Evolutionary conservation across 1,139 yeast species (phyloP).

Genomic region (Yamadazyma siamensis): DNA sequence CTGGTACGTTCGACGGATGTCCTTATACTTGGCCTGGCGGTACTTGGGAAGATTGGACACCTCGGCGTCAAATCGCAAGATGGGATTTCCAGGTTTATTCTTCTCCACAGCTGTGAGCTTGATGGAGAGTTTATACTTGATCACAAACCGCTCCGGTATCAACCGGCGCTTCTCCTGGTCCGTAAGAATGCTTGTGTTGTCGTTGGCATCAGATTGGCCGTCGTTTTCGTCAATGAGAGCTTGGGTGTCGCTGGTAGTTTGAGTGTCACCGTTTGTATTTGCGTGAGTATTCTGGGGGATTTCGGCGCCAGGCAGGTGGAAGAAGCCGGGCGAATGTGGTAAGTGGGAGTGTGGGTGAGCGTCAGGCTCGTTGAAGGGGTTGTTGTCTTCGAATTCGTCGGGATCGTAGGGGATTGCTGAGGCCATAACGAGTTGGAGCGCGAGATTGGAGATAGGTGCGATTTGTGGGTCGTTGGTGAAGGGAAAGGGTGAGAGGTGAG

Average conservation of each 20-base stretch:
- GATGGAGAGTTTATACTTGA: constrained; percentile 29
- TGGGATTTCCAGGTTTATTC: constrained; percentile 44
- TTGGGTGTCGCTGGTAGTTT: no score
- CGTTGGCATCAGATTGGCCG: background rate
- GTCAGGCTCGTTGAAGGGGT: constrained; percentile 51
- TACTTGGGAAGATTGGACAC: constrained; percentile 64
- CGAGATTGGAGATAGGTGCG: background rate
- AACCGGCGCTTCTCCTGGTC: constrained; percentile 40
- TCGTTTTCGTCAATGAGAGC: no score
- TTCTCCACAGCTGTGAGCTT: constrained; percentile 32
- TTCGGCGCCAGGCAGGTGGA: constrained; percentile 2
- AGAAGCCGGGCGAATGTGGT: background rate
- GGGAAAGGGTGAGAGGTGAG: background rate
- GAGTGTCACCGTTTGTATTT: constrained; percentile 14
- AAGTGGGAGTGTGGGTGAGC: background rate
- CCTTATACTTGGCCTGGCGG: constrained; percentile 68
- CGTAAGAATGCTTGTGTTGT: constrained; percentile 18
- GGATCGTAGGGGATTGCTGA: constrained; percentile 62
- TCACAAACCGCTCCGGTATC: constrained; percentile 50
- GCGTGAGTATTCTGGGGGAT: constrained; percentile 6
- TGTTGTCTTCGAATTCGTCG: constrained; percentile 63
- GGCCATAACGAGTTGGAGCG: constrained; percentile 31
- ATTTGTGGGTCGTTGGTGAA: background rate
- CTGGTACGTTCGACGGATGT: constrained; percentile 73
- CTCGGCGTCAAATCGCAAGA: constrained; percentile 39